phyloP scores from a whole-genome alignment of 2,329 filamentous ascomycete genomes.

The Beauveria sp. region DNA sequence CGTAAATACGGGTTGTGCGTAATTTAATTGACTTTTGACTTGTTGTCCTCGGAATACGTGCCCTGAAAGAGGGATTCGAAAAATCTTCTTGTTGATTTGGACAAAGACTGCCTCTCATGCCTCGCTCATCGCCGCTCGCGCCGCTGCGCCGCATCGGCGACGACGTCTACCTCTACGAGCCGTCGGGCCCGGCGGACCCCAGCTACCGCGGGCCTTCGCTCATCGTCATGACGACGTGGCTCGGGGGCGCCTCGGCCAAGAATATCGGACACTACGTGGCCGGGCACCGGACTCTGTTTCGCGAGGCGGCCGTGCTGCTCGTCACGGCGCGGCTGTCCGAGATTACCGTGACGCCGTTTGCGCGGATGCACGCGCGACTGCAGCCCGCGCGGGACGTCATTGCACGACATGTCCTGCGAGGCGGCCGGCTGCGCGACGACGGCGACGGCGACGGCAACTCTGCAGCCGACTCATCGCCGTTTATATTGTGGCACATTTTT shows the following conservation, averaged over 20 bases:
- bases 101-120: not conserved
- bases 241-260: conserved; percentile 6
- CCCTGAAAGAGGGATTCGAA: no score
- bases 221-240: conserved; percentile 10
- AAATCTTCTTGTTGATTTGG: no score
- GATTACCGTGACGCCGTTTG: conserved; percentile 10
- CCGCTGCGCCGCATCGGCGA: conserved; percentile 4
- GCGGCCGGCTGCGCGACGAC: not conserved
- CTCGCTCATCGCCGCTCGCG: not conserved
- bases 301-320: conserved; percentile 4
- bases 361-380: conserved; percentile 8
- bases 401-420: not conserved
- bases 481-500: conserved; percentile 10
- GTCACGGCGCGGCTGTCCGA: conserved; percentile 9
- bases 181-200: not conserved
- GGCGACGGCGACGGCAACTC: no score
- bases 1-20: no score
- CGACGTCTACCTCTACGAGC: conserved; percentile 9
- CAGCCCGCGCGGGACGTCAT: conserved; percentile 6
- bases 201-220: not conserved
- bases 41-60: no score
- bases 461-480: not conserved
- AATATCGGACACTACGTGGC: conserved; percentile 3
- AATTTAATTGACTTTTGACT: no score
- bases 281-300: conserved; percentile 1